Evolutionary conservation across 768 basidiomycete genomes (phyloP), one percentile per base, ranked within the genome.

Genomic region (Lactarius sp.): DNA sequence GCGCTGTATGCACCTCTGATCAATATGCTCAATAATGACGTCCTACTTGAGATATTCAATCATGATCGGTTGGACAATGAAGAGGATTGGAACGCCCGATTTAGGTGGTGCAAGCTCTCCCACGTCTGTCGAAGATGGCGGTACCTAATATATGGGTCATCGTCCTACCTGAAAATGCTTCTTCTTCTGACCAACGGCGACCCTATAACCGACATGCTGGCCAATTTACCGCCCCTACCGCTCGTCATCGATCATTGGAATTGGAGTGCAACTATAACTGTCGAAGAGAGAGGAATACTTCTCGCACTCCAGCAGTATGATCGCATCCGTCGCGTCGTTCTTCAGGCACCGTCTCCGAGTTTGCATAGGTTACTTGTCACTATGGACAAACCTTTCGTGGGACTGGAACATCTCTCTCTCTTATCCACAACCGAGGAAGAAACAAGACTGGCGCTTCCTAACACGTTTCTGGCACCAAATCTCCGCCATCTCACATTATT

Each of bases 181-280:
- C 18, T 57, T 8, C n/a, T 57, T 8, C 46, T 42, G 22, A 47
- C 42, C 12, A 34, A 46, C 33, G 44, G 33, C 6, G 13, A n/a
- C 13, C 56, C 56, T 20, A 31, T 18, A 13, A n/a, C 20, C 3
- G 12, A 22, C 33, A 14, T n/a, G 10, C n/a, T 57, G 1, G 1
- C 44, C 33, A 12, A 2, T 14, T 57, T 57, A 36, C 56, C 33
- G 33, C 56, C 33, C 12, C 44, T 57, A 1, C 56, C 56, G 4
- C 56, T 57, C 56, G 44, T 57, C 56, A 47, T 57, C 12, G n/a
- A n/a, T 47, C 14, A 37, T n/a, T 20, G 12, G 22, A 39, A 53
- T 36, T n/a, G 16, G 16, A n/a, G 27, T 27, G 27, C 2, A 27
- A 2, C 27, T 3, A 27, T 36, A 3, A n/a, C 46, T 4, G 46